Percentiles rank a stretch among this genome's conserved stretches.
Conservation (phyloP, 495 filamentous ascomycete species). For the Aspergillus kassunensis region DNA sequence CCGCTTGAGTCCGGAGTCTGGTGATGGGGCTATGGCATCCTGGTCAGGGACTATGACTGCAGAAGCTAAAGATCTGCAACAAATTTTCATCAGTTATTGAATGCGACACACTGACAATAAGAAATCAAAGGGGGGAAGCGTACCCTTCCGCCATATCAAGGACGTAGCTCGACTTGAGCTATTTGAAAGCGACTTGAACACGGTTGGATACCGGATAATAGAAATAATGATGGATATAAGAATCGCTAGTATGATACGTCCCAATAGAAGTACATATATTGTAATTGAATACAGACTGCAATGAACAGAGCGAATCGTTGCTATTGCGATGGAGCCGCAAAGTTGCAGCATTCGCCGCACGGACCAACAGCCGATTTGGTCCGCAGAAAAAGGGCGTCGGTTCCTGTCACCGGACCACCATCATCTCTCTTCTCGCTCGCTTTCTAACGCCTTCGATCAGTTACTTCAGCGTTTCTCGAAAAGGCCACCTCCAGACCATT, state of each 20-base stretch:
- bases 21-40: conserved; percentile 26
- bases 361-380: conserved; percentile 16
- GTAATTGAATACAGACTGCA: background rate
- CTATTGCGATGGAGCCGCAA: conserved; percentile 13
- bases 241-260: background rate
- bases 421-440: conserved; percentile 7
- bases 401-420: conserved; percentile 2
- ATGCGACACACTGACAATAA: background rate
- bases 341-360: conserved; percentile 6
- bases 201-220: background rate
- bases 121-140: background rate
- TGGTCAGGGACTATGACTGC: conserved; percentile 60
- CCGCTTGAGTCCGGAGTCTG: conserved; percentile 46
- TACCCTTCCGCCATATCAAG: conserved; percentile 33
- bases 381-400: conserved; percentile 1
- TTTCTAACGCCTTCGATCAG: conserved; percentile 19
- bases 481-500: background rate
- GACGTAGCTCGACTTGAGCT: background rate
- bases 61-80: conserved; percentile 51
- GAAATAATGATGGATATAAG: background rate
- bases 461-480: conserved; percentile 6
- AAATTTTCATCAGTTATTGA: background rate
- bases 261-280: background rate
- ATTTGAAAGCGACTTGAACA: background rate
- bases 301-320: background rate